Base-by-base conservation (phyloP, 768 basidiomycete genomes). In the Ephemerocybe angulata region DNA sequence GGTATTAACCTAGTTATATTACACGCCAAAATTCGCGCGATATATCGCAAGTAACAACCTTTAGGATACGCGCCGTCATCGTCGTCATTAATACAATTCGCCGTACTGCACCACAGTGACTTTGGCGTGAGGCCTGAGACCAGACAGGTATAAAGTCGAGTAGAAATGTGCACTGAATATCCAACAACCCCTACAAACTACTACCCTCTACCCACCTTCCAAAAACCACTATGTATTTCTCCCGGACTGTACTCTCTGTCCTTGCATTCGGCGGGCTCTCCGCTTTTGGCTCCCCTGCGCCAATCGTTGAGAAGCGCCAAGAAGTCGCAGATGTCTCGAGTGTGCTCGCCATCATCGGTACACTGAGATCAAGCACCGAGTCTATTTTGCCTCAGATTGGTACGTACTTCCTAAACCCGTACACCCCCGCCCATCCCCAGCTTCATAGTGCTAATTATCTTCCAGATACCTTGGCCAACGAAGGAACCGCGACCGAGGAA, bases 341-440 rank as follows among this genome's bases (percentile, higher is more conserved):
- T 17, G 17, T 35, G 8, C 8, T 35, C 33, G 17, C 33, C 33
- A 8, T 35, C 33, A 35, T 8, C 33, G 33, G 33, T 35, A 35
- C 33, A n/a, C n/a, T n/a, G n/a, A n/a, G n/a, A n/a, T n/a, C n/a
- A n/a, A n/a, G n/a, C 17, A 49, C 50, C 29, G 48, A 22, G 22
- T 22, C 28, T 19, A 54, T 58, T 37, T 24, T 58, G 5, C 52
- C 56, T 42, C 56, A 58, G 31, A 38, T 58, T 29, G 52, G 56
- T 54, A 12, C 6, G 50, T 44, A 15, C 8, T 8, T 44, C 40
- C 38, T 35, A 13, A 15, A 5, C 44, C 19, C 19, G 24, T n/a
- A n/a, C n/a, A n/a, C n/a, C n/a, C n/a, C n/a, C n/a, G n/a, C n/a
- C n/a, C n/a, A n/a, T n/a, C n/a, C n/a, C n/a, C n/a, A n/a, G n/a